Base-by-base conservation (phyloP, 208 protist species). In the Leishmania mexicana region DNA sequence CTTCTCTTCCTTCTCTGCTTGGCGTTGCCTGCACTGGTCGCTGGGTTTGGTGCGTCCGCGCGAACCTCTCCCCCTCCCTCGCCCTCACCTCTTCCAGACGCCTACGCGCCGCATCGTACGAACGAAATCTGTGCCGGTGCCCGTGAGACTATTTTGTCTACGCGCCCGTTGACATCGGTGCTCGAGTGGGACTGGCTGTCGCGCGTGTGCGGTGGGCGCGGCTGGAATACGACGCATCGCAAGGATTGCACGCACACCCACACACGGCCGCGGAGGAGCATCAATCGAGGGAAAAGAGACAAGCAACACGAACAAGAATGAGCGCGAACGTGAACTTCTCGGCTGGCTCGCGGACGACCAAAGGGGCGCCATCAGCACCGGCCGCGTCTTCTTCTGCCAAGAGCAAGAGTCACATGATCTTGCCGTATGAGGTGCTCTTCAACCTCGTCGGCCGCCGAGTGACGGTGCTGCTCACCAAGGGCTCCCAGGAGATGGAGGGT, bases 391-490 rank as follows among this genome's bases (percentile, higher is more conserved):
- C 47, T 31, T 53, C 76, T 35, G 28, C 76, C 3, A 85, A 78
- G 76, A 73, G 40, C 57, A 85, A 85, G 72, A 81, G 81, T 57
- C 65, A 81, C 77, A 83, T 91, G 58, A 90, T 95, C 76, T 86
- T 97, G 71, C 94, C 94, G 3, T 92, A 94, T 68, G 91, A 95
- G 38, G 83, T 97, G 45, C 86, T 97, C 17, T 78, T 87, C 71
- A 92, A 91, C 51, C 84, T 97, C 17, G 79, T 90, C 11, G 92
- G 91, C 15, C 91, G 94, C 24, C 89, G 91, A 5, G 92, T 97
- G 47, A 92, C 90, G 38, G 91, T 96, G n/a, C 75, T 94, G 67
- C 83, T 97, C 62, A 93, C 92, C 0, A 85, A 86, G 24, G 77
- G 80, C 58, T 71, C 83, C 8, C 83, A 91, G 51, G 94, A 97